phyloP scores from a whole-genome alignment of 345 rosid species.

The Rhizophora mangle region DNA sequence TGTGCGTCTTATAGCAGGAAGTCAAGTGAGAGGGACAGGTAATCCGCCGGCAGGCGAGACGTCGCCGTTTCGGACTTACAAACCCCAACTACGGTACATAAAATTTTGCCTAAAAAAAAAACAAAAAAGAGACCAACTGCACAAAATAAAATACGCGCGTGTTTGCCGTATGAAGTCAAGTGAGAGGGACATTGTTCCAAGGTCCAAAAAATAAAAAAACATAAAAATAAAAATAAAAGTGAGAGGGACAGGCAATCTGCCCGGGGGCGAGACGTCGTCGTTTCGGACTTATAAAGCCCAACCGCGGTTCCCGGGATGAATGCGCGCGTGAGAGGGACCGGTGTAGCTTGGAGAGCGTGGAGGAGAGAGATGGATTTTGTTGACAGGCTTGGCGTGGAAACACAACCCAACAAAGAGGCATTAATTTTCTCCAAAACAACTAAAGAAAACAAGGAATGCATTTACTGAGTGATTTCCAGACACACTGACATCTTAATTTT shows the following conservation, averaged over 20 bases:
- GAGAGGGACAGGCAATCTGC: constrained; percentile 45
- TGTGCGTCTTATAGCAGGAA: too few species aligned
- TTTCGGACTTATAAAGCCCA: background rate
- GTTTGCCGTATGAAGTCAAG: background rate
- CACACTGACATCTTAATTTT: constrained; percentile 29
- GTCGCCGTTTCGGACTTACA: constrained; percentile 24
- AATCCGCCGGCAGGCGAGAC: constrained; percentile 43
- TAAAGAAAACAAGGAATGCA: too few species aligned
- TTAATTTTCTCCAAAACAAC: background rate
- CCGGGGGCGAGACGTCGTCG: constrained; percentile 43
- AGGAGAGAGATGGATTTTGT: background rate
- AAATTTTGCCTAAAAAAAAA: too few species aligned
- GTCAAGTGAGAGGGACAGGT: constrained; percentile 14
- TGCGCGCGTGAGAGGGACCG: constrained; percentile 13
- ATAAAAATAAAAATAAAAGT: background rate
- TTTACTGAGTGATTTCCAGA: background rate
- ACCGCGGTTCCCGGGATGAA: background rate
- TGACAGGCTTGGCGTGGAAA: constrained; percentile 28
- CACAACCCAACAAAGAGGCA: background rate
- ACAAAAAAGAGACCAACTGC: background rate
- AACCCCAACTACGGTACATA: too few species aligned
- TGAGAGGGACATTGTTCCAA: background rate
- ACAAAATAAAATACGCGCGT: too few species aligned
- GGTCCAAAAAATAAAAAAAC: too few species aligned
- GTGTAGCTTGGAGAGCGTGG: background rate